Conservation (phyloP, 1,139 yeast species). For the Nadsonia commutata region DNA sequence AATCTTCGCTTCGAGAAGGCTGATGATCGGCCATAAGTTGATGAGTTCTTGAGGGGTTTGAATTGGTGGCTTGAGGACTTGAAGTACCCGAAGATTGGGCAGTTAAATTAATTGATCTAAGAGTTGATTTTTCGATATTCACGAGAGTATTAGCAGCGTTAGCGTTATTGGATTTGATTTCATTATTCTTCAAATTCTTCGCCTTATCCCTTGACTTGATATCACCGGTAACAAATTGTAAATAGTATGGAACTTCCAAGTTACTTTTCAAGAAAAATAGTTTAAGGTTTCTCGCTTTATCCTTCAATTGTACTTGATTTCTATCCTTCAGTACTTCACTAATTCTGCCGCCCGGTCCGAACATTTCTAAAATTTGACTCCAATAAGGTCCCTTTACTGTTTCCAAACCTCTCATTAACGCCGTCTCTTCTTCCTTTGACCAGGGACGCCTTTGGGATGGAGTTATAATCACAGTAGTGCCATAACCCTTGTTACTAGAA, state of each 20-base stretch:
- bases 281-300: conserved; percentile 92
- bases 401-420: conserved; percentile 67
- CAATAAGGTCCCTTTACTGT: conserved; percentile 75
- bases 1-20: no score
- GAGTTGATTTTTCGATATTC: no score
- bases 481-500: not conserved
- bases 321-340: conserved; percentile 75
- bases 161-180: not conserved
- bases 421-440: conserved; percentile 82
- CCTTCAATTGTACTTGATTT: conserved; percentile 82
- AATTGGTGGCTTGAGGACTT: no score
- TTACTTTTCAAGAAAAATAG: conserved; percentile 54
- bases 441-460: conserved; percentile 43
- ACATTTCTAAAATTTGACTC: conserved; percentile 74
- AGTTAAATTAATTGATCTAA: no score
- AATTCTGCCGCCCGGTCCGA: conserved; percentile 84
- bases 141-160: not conserved
- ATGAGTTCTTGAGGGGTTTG: no score
- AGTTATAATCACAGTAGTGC: not conserved
- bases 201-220: conserved; percentile 35
- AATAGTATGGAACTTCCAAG: conserved; percentile 54
- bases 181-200: not conserved
- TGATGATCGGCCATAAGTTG: no score
- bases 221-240: conserved; percentile 78
- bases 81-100: no score